These are phyloP conservation scores for Fragaria iinumae DNA, from an alignment of 306 rosid species.

Conservation along the genomic window DNA sequence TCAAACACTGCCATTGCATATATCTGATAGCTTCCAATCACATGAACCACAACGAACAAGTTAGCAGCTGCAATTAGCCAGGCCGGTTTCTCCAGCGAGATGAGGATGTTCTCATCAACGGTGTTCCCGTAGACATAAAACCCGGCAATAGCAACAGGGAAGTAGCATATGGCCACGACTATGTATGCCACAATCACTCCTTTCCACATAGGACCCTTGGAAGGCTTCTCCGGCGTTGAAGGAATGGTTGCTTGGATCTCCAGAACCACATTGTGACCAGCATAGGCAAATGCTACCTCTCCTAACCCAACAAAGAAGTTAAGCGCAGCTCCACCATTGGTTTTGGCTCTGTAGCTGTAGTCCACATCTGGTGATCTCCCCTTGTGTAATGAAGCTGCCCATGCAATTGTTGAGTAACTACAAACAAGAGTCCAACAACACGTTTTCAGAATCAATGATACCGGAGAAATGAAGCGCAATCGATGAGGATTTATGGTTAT, in stretches of 20 bases:
- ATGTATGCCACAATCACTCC: conserved; percentile 66
- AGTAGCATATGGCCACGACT: conserved; percentile 72
- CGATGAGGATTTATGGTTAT: background rate
- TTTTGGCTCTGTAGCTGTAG: conserved; percentile 36
- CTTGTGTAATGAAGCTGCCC: conserved; percentile 49
- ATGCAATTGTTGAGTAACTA: conserved; percentile 81
- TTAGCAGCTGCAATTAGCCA: conserved; percentile 81
- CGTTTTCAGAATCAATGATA: background rate
- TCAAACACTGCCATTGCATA: conserved; percentile 83
- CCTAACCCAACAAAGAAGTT: conserved; percentile 67
- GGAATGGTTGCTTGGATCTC: conserved; percentile 98
- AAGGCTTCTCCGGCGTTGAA: conserved; percentile 66
- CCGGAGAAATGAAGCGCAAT: background rate
- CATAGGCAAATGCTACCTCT: conserved; percentile 78
- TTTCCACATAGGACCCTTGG: conserved; percentile 88
- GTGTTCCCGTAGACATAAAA: conserved; percentile 56
- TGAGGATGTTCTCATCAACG: conserved; percentile 46
- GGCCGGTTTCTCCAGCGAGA: conserved; percentile 44
- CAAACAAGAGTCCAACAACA: background rate
- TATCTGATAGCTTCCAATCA: conserved; percentile 81
- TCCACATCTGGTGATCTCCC: conserved; percentile 43
- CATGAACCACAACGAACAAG: conserved; percentile 73
- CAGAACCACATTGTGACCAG: conserved; percentile 83
- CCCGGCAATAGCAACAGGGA: conserved; percentile 73
- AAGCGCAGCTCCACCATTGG: conserved; percentile 26